These are phyloP conservation scores for Bodo saltans DNA, from an alignment of 78 protist species.

Conservation along the genomic window DNA sequence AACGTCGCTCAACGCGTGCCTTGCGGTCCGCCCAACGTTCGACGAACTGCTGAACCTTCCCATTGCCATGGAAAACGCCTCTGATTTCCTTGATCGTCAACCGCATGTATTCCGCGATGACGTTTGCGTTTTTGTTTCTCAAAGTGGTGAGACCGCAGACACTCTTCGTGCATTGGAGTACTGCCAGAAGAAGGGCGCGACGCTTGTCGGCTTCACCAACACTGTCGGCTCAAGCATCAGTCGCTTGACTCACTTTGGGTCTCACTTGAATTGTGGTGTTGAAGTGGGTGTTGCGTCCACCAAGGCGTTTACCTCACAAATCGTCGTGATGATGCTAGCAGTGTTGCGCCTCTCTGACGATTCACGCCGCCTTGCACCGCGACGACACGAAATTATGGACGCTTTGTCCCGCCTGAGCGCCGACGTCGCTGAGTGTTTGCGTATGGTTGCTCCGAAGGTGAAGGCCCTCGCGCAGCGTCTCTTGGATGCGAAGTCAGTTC, in stretches of 20 bases:
- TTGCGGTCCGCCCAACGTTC: constrained; percentile 30
- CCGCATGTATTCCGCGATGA: constrained; percentile 57
- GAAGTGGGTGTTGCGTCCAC: constrained; percentile 98
- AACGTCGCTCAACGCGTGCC: constrained; percentile 62
- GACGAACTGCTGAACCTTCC: constrained; percentile 59
- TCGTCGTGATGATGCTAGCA: constrained; percentile 44
- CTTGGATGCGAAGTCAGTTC: constrained; percentile 35
- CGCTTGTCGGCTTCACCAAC: constrained; percentile 65
- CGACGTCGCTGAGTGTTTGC: background rate
- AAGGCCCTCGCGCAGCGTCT: constrained; percentile 56
- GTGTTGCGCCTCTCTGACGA: constrained; percentile 54
- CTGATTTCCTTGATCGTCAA: constrained; percentile 64
- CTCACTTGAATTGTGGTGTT: constrained; percentile 88
- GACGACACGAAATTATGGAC: constrained; percentile 38
- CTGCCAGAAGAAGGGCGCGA: constrained; percentile 41
- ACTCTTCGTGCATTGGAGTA: constrained; percentile 57
- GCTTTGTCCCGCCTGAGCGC: background rate
- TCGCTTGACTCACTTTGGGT: constrained; percentile 83
- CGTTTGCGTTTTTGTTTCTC: constrained; percentile 40
- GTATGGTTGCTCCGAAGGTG: constrained; percentile 18
- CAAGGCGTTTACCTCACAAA: constrained; percentile 93
- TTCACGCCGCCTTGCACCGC: constrained; percentile 40
- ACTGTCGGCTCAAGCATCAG: constrained; percentile 91
- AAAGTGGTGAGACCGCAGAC: constrained; percentile 92
- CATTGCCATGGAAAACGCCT: constrained; percentile 54